A percentile compares a stretch with the other conserved stretches of the same genome.
phyloP scores from a whole-genome alignment of 2,329 filamentous ascomycete species.

The Botrytis medusae region DNA sequence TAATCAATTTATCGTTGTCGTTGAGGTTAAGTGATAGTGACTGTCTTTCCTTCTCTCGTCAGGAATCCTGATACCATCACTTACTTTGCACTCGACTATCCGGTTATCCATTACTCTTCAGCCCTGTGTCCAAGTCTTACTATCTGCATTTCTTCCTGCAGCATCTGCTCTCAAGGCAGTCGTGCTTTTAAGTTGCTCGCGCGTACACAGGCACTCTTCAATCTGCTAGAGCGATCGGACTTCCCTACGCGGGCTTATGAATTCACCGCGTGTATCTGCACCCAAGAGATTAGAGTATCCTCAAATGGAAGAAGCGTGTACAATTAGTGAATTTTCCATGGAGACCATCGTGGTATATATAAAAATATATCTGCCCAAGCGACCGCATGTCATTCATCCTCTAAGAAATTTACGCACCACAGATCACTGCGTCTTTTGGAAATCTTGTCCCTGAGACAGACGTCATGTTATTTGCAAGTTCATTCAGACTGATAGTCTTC shows the following conservation, averaged over 20 bases:
- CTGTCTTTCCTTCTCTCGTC: too few relatives aligned
- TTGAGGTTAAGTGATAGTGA: not conserved
- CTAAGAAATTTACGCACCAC: not conserved
- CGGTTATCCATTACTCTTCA: too few relatives aligned
- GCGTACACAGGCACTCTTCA: not conserved
- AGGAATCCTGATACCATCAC: too few relatives aligned
- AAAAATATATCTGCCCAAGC: not conserved
- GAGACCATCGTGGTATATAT: not conserved
- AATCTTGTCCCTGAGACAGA: not conserved
- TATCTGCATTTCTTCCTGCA: too few relatives aligned
- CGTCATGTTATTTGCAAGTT: not conserved
- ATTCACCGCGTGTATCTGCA: not conserved
- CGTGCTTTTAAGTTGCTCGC: not conserved
- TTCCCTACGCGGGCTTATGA: rapidly evolving
- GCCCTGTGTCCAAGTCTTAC: too few relatives aligned
- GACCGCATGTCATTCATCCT: not conserved
- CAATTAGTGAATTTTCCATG: not conserved
- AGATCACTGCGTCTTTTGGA: too few relatives aligned
- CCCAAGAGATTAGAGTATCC: not conserved
- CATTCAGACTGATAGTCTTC: not conserved
- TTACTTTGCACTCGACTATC: not conserved
- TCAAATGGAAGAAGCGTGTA: not conserved
- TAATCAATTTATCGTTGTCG: not conserved
- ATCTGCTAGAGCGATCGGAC: not conserved
- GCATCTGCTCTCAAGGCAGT: not conserved